Base-by-base conservation (phyloP, 2,329 filamentous ascomycete genomes). In the Didymella pomorum region DNA sequence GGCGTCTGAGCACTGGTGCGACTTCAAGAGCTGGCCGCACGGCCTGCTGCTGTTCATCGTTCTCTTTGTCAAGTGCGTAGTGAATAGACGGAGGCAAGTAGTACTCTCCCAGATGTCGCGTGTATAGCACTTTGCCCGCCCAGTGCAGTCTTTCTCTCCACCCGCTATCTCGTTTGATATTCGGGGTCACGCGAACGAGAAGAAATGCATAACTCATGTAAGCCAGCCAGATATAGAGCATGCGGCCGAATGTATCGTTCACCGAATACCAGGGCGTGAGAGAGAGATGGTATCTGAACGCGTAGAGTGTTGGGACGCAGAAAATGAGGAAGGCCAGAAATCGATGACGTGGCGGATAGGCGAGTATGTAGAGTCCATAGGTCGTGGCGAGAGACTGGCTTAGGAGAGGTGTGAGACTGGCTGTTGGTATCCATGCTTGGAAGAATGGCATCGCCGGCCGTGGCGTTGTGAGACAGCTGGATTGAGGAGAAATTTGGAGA, bases 171-270 rank as follows among this genome's bases (percentile, higher is more conserved):
- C n/a, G 26, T n/a, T 4, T 21, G 21, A 31, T n/a, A 1, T 14
- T 12, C 2, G 67, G 65, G 2, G 43, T 14, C 14, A 55, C 62
- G 2, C 62, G 41, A 1, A 64, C 20, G 2, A 69, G 45, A 4
- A 57, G 45, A 14, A 68, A 37, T 6, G 53, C 57, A 35, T 63
- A 60, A 46, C 65, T 66, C 54, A 64, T 58, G 53, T 67, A 56
- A 2, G 45, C 60, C 11, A 58, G 48, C 64, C 64, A 69, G 52
- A 70, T 70, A n/a, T 66, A 62, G 2, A 63, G 26, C 43, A 64
- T 57, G 8, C 67, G 59, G 1, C 55, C 61, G 25, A 65, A 58
- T 3, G 65, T 65, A 23, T 70, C 67, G 26, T 56, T 56, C 2
- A 64, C 0, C 1, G 21, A 39, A 18, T 33, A 58, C 48, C 52